A percentile compares a stretch with the other conserved stretches of the same genome.
These are phyloP conservation scores for Cardiospermum halicacabum DNA, from an alignment of 345 rosid species.

Conservation along the genomic window DNA sequence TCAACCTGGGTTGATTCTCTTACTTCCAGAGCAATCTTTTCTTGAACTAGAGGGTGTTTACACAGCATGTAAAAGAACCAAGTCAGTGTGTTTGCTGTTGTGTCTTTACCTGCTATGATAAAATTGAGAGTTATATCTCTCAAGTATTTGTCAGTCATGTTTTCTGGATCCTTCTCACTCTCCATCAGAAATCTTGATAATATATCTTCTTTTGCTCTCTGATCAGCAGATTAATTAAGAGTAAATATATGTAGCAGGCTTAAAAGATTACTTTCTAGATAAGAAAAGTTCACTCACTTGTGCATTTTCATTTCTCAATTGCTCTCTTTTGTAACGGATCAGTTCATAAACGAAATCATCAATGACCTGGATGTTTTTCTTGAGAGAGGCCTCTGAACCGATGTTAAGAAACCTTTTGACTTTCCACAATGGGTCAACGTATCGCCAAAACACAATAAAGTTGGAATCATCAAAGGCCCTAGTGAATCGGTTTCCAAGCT, in stretches of 20 bases:
- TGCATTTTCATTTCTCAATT: conserved; percentile 21
- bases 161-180: conserved; percentile 36
- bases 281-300: conserved; percentile 19
- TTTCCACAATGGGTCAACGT: conserved; percentile 30
- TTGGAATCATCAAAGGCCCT: conserved; percentile 41
- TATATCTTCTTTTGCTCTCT: conserved; percentile 34
- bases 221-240: conserved; percentile 8
- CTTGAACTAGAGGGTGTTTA: conserved; percentile 29
- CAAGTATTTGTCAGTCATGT: conserved; percentile 33
- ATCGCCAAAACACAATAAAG: conserved; percentile 26
- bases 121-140: conserved; percentile 44
- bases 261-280: background rate
- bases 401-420: conserved; percentile 32
- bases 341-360: conserved; percentile 30
- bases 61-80: conserved; percentile 42
- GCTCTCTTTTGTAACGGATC: conserved; percentile 29
- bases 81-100: conserved; percentile 33
- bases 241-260: background rate
- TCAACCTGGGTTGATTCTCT: conserved; percentile 14
- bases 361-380: conserved; percentile 29
- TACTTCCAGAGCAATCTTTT: conserved; percentile 25
- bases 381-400: conserved; percentile 37
- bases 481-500: conserved; percentile 23
- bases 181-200: conserved; percentile 42
- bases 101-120: conserved; percentile 36